Base-by-base conservation (phyloP, 441 rosid species). In the Eruca vesicaria region DNA sequence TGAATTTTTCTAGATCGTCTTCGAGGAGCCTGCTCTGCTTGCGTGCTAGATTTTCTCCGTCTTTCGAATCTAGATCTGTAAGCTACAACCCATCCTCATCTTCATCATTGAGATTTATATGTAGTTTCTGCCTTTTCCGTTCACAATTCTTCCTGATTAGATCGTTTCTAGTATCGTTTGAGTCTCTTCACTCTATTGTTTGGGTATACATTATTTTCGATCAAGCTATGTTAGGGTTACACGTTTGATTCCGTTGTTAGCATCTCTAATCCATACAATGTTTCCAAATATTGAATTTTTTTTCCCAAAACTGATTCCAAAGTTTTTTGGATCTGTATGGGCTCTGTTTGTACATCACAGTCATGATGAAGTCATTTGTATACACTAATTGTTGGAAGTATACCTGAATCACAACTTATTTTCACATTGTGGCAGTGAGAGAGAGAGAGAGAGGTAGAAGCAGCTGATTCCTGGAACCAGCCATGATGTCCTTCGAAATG, bases 401-500 rank as follows among this genome's bases (percentile, higher is more conserved):
- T n/a, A n/a, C n/a, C n/a, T n/a, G n/a, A n/a, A n/a, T 60, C 16
- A 29, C 5, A 19, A 0, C 26, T 52, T 9, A 52, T 53, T 20
- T 55, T 6, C 60, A 55, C 60, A 14, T n/a, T 12, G 60, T 56
- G 9, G 60, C 60, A 55, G 60, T 12, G 31, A 21, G 3, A 52
- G 1, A 19, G n/a, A 15, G 53, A 9, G 7, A 45, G 20, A 18
- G 32, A 6, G 68, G 71, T 45, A 78, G 8, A 6, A 73, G 71
- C 56, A 78, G 8, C 6, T 6, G 32, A 64, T 14, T 58, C 43
- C 45, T 5, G 79, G 72, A 69, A 73, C 65, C 53, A 45, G 15
- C 53, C 31, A 79, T 79, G 82, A 73, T 79, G 75, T 74, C 82
- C 66, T 74, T 79, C 5, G 82, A 79, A 60, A 79, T 79, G 82